Evolutionary conservation across 805 yeast genomes (phyloP), one percentile per base, ranked within the genome.

Genomic region (Saccharomycopsis sp.): DNA sequence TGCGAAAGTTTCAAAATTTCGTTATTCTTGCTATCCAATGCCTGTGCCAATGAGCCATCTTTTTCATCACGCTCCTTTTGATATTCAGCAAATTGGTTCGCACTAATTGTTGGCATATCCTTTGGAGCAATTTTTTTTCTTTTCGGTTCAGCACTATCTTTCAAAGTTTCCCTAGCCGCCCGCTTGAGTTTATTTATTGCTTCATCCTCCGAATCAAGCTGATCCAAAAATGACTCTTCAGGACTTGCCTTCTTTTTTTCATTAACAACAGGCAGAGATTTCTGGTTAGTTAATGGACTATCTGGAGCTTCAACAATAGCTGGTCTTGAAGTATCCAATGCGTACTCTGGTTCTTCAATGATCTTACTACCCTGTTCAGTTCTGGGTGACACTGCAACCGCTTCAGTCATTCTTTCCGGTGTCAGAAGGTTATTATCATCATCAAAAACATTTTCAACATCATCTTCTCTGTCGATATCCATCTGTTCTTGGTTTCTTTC

Each of bases 361-460:
- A 48, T 42, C 16, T 48, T 34, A 27, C 50, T 45, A 21, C 45
- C 42, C 39, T 62, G 65, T 33, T 59, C 66, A 19, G 59, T 56
- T 4, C 51, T 48, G 19, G 64, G 65, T 33, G 59, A 56, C 4
- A 52, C 44, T 3, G 65, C 60, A 21, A 54, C 54, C 3, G 66
- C 56, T 42, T 62, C 61, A 5, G 65, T 59, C 4, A 55, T 41
- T 11, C 64, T 54, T 4, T 57, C 46, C 6, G 66, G 66, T 0
- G 64, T 60, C 7, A 27, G 13, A 16, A 20, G 35, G 21, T 17
- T 22, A 6, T 3, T 8, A 21, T 44, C 26, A 2, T 16, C 33
- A 11, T 3, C 24, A 11, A 11, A 13, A 6, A 31, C 40, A 14
- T 20, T 9, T 8, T 22, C 35, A 11, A 11, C 31, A 27, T 27